phyloP scores from a whole-genome alignment of 176 grass and related monocot genomes.

The Aegilops sharonensis region DNA sequence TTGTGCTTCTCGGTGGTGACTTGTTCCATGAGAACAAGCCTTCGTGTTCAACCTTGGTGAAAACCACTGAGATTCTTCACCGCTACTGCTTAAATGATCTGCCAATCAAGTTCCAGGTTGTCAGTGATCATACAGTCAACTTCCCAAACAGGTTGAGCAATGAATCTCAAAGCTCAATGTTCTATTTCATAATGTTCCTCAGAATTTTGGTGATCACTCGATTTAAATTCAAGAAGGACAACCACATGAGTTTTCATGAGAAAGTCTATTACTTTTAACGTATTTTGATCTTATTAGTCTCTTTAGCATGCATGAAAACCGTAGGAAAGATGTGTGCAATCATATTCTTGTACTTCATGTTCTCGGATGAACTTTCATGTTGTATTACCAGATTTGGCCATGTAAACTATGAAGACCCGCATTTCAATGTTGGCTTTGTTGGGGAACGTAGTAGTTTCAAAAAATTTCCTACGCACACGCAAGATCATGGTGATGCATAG shows the following conservation, averaged over 20 bases:
- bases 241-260: too few species aligned
- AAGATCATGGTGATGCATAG: too few species aligned
- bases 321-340: not conserved
- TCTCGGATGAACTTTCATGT: not conserved
- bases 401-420: slow-evolving; percentile 88
- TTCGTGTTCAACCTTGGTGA: slow-evolving; percentile 54
- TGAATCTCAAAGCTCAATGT: not conserved
- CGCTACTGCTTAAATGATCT: slow-evolving; percentile 57
- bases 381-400: slow-evolving; percentile 57
- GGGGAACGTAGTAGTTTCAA: too few species aligned
- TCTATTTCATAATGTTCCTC: not conserved
- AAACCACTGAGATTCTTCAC: slow-evolving; percentile 65
- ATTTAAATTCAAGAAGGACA: not conserved
- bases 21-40: slow-evolving; percentile 53
- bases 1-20: slow-evolving; percentile 80
- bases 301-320: not conserved
- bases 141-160: slow-evolving; percentile 62
- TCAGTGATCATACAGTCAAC: slow-evolving; percentile 75
- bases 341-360: not conserved
- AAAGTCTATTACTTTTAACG: not conserved
- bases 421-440: slow-evolving; percentile 69
- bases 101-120: slow-evolving; percentile 67
- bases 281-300: not conserved
- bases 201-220: not conserved
- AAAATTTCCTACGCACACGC: too few species aligned